These are phyloP conservation scores for Populus hybrid DNA, from an alignment of 441 rosid genomes.

Conservation along the genomic window DNA sequence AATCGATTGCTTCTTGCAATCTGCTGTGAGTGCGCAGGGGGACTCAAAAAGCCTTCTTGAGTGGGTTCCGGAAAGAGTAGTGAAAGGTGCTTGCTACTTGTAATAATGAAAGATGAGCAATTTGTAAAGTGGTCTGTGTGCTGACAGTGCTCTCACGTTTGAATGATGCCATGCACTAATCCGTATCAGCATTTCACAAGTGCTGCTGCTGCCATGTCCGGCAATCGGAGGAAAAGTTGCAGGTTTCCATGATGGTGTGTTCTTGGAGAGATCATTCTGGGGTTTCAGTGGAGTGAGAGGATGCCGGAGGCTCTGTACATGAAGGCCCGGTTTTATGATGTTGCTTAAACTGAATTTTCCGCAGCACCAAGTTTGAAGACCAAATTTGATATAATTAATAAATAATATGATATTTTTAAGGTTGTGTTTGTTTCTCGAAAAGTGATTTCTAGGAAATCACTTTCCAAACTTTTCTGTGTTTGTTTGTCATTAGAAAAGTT, in stretches of 20 bases:
- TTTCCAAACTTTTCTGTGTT: no score
- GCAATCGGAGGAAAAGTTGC: neutral
- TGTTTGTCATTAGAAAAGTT: no score
- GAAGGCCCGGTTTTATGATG: neutral
- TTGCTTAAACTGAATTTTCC: no score
- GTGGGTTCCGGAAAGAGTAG: neutral
- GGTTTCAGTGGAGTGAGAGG: neutral
- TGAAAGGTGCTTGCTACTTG: neutral
- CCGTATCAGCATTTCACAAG: neutral
- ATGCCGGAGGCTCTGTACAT: neutral
- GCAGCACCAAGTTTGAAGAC: no score
- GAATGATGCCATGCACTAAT: neutral
- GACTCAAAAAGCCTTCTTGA: neutral
- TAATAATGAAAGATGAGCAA: neutral
- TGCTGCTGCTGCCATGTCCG: neutral
- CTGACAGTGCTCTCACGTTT: constrained; percentile 2
- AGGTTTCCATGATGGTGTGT: neutral
- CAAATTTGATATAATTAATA: no score
- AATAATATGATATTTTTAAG: no score
- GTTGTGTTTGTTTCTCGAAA: no score
- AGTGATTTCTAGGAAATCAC: no score
- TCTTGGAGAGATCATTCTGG: neutral
- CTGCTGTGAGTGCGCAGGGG: constrained; percentile 2
- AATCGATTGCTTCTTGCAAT: constrained; percentile 5
- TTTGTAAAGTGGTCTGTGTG: neutral